Evolutionary conservation across 768 basidiomycete species (phyloP), one percentile per base, ranked within the genome.

Genomic region (Amanita molliuscula): DNA sequence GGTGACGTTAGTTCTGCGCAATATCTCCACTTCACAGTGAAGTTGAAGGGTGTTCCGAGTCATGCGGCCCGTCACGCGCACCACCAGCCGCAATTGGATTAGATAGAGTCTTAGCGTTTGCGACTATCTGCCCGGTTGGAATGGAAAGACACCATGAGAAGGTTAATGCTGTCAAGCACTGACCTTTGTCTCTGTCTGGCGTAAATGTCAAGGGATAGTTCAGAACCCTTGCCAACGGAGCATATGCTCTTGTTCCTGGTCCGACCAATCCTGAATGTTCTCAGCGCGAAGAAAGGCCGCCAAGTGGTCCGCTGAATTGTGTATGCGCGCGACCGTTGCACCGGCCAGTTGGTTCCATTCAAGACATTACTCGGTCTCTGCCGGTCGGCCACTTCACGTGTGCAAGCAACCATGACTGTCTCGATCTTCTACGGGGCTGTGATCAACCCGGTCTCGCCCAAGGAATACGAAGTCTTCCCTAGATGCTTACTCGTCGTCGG

Each of bases 401-500:
- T 33, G 18, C 29, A 8, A 11, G 4, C 23, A 28, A 37, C 35
- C 15, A 48, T 54, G 16, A 34, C 50, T 10, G 43, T 56, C n/a
- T 54, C 55, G 16, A 63, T 72, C 36, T 72, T 67, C 65, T 75
- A 77, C 49, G 82, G 82, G 16, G 69, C 77, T 20, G 67, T 82
- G 53, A 63, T 85, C 59, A 81, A 74, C 55, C 81, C 82, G 0
- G 55, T 60, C 8, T 69, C 67, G 16, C 61, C 75, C 20, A 68
- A 67, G 0, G 40, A 59, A 29, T 79, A 74, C 58, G 61, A 63
- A 46, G 67, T 75, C 13, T 66, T 77, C 37, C 76, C 81, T 2
- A 65, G 62, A 23, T 76, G 78, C 56, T 65, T 87, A 16, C 58
- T 91, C 21, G 72, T 68, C 11, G 76, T 91, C 23, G 65, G 64